Percentiles rank a stretch among this genome's conserved stretches.
Evolutionary conservation across 192 early-diverging fungal genomes (phyloP).

Genomic region (Backusella circina): DNA sequence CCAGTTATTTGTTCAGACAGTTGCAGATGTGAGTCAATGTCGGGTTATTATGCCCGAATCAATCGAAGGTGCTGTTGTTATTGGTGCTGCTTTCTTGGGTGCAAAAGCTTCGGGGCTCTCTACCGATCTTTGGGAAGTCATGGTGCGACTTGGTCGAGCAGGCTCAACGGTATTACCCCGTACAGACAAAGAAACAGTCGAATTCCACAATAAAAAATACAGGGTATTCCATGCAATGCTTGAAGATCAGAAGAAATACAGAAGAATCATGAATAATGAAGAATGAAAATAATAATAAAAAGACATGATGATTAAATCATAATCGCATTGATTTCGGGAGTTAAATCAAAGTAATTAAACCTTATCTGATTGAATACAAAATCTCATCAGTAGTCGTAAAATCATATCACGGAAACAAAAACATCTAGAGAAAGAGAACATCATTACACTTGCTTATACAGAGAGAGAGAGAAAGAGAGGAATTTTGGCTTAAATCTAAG

Average conservation of each 20-base stretch:
- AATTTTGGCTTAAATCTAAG: neutral
- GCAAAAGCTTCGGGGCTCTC: slow-evolving; percentile 43
- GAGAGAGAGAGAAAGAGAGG: neutral
- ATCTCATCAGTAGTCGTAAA: neutral
- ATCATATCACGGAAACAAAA: neutral
- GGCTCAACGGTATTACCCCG: slow-evolving; percentile 47
- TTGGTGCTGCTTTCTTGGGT: slow-evolving; percentile 68
- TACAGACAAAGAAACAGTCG: slow-evolving; percentile 16
- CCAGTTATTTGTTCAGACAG: slow-evolving; percentile 52
- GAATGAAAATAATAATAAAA: neutral
- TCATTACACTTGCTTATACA: too few species aligned
- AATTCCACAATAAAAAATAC: slow-evolving; percentile 52
- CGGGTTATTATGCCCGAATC: slow-evolving; percentile 52
- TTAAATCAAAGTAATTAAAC: neutral
- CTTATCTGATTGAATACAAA: neutral
- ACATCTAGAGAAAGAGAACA: neutral
- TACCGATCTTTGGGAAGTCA: slow-evolving; percentile 47
- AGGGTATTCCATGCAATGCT: slow-evolving; percentile 57
- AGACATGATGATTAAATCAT: neutral
- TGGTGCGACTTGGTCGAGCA: slow-evolving; percentile 45
- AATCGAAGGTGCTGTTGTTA: slow-evolving; percentile 57
- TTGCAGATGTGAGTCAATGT: slow-evolving; percentile 55
- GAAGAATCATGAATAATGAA: slow-evolving; percentile 44
- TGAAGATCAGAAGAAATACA: slow-evolving; percentile 48
- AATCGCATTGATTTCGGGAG: neutral